Base-by-base conservation (phyloP, 345 rosid genomes). In the Bruguiera sexangula region DNA sequence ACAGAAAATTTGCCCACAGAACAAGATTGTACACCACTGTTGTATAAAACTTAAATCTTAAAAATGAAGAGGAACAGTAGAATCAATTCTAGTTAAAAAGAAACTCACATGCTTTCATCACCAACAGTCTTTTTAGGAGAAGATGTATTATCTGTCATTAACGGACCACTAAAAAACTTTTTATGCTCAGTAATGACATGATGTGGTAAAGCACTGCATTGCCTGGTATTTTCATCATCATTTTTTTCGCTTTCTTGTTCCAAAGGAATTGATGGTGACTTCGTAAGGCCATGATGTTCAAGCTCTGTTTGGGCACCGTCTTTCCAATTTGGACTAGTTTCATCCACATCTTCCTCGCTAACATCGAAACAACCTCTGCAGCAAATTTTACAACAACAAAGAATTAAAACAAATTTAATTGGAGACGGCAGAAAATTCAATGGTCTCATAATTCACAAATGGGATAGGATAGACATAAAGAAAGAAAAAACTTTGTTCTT, bases 281-380 rank as follows among this genome's bases (percentile, higher is more conserved):
- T 81, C 73, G 60, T 57, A 73, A 71, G 60, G 72, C 67, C 65
- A 73, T 75, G 87, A 27, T 78, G 86, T 68, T 87, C 92, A 67
- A 71, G 63, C 70, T 82, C 88, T 61, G 79, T 68, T 65, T 16
- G 72, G 48, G 50, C 54, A 52, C 70, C 61, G 71, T 71, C 87
- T 72, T 85, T 87, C 84, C 85, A 81, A 69, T 64, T 78, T 61
- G 89, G 86, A 80, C 86, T 86, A 67, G 83, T 77, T 68, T 79
- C 82, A 82, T 55, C 76, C 64, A 73, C 87, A 75, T 84, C 96
- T 32, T 82, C 89, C 82, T 89, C 95, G 31, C 84, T 80, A 39
- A 87, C 75, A 79, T 91, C 98, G 79, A 91, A 94, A 78, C 93
- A 91, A 71, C 85, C 90, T 77, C 98, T 94, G 93, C 85, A 85